phyloP scores from a whole-genome alignment of 2,329 filamentous ascomycete species.

The Cadophora luteo-olivacea region DNA sequence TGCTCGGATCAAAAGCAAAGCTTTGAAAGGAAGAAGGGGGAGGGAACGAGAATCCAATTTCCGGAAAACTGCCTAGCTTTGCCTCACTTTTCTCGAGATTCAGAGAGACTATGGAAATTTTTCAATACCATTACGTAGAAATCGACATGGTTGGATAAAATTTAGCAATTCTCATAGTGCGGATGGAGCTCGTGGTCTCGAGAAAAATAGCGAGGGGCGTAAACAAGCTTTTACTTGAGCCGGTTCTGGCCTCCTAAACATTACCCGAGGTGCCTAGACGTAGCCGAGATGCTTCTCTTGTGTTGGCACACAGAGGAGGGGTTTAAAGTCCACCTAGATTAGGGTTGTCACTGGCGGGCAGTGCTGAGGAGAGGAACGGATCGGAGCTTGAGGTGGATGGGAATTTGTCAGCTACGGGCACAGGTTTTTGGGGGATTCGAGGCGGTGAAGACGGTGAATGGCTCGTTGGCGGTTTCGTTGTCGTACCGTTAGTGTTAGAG shows the following conservation, averaged over 20 bases:
- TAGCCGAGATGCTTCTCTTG: conserved; percentile 14
- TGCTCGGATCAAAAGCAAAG: background rate
- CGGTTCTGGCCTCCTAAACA: conserved; percentile 5
- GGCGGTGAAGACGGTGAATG: background rate
- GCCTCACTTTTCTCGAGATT: background rate
- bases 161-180: background rate
- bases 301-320: conserved; percentile 4
- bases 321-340: background rate
- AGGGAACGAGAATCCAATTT: background rate
- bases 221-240: conserved; percentile 13
- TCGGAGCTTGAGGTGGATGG: background rate
- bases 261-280: background rate
- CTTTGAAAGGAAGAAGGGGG: background rate
- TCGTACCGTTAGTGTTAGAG: background rate
- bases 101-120: background rate
- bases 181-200: background rate
- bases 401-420: conserved; percentile 3
- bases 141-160: background rate
- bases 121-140: conserved; percentile 8
- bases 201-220: background rate
- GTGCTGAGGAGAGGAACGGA: background rate
- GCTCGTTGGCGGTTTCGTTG: background rate
- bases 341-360: background rate
- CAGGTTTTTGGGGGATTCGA: background rate
- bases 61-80: background rate